phyloP scores from a whole-genome alignment of 768 basidiomycete species.

The Fomitopsis pulvina region DNA sequence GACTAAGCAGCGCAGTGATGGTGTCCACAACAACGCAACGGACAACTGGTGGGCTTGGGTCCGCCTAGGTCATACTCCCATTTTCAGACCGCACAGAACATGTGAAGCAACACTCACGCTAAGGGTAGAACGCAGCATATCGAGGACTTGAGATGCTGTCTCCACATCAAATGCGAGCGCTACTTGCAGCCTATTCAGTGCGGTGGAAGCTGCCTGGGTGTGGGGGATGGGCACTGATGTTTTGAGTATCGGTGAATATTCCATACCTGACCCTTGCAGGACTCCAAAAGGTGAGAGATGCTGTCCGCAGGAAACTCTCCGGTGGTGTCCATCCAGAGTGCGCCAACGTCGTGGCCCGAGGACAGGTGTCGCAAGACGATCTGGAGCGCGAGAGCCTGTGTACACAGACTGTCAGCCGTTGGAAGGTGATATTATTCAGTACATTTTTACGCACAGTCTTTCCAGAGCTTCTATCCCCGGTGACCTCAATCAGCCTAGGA shows the following conservation, averaged over 20 bases:
- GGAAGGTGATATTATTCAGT: not conserved
- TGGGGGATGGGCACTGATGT: no score
- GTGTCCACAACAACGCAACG: slow-evolving; percentile 58
- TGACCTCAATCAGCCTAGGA: slow-evolving; percentile 56
- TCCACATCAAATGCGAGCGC: slow-evolving; percentile 55
- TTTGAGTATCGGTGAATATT: slow-evolving; percentile 3
- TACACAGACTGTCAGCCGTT: not conserved
- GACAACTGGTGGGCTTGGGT: slow-evolving; percentile 14
- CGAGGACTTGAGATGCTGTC: slow-evolving; percentile 42
- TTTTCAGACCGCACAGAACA: not conserved
- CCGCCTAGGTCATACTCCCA: not conserved
- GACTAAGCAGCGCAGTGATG: slow-evolving; percentile 57
- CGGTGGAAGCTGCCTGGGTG: slow-evolving; percentile 24
- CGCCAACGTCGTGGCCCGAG: slow-evolving; percentile 28
- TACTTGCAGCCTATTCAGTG: slow-evolving; percentile 52
- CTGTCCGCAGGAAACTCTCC: slow-evolving; percentile 57
- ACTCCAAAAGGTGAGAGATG: slow-evolving; percentile 31
- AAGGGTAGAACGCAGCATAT: slow-evolving; percentile 30
- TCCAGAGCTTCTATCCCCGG: slow-evolving; percentile 57
- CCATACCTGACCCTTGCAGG: slow-evolving; percentile 13
- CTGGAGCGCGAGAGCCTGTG: slow-evolving; percentile 57
- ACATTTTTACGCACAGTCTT: slow-evolving; percentile 49
- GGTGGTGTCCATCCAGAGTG: slow-evolving; percentile 67
- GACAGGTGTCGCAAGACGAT: slow-evolving; percentile 49
- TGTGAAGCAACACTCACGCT: slow-evolving; percentile 19